Evolutionary conservation across 306 rosid species (phyloP), one percentile per base, ranked within the genome.

Genomic region (Albizia julibrissin): DNA sequence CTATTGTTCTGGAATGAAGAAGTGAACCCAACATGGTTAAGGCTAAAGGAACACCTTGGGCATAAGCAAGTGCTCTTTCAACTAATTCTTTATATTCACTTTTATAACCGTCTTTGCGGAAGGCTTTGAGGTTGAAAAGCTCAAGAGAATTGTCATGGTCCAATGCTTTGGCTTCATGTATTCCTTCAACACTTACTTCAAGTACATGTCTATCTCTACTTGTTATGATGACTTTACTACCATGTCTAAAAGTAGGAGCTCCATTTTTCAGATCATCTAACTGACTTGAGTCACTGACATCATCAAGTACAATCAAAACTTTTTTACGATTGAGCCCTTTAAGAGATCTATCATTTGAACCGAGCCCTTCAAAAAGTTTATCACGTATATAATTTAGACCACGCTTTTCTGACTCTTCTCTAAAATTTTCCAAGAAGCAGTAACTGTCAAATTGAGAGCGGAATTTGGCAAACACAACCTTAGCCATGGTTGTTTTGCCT

Each of bases 71-170:
- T 0, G 43, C 79, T 64, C 66, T 68, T 47, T 11, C 22, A 80
- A 26, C 33, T 1, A 85, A 37, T 5, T 29, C 11, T 74, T 78
- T 52, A 42, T 67, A 82, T 21, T 74, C 84, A 6, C 2, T 19
- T 8, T 65, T 14, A 0, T 82, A 80, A 14, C 39, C 43, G 1
- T 11, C 64, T 56, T 73, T 10, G 2, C 40, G 24, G 39, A 81
- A 85, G 37, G 88, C 88, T 21, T 33, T 24, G 13, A 50, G 21
- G 58, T 54, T 44, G 13, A 84, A 84, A 27, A 84, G 84, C 40
- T 59, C 3, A 0, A 75, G 42, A 3, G 84, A 85, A 40, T 46
- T 22, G 3, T 14, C 6, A 11, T 29, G 18, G 11, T 4, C 16
- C 83, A 76, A 65, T 72, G n/a, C 18, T 14, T 11, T 33, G 8